Conservation (phyloP, 2,329 filamentous ascomycete genomes). For the Penicillium sp. region DNA sequence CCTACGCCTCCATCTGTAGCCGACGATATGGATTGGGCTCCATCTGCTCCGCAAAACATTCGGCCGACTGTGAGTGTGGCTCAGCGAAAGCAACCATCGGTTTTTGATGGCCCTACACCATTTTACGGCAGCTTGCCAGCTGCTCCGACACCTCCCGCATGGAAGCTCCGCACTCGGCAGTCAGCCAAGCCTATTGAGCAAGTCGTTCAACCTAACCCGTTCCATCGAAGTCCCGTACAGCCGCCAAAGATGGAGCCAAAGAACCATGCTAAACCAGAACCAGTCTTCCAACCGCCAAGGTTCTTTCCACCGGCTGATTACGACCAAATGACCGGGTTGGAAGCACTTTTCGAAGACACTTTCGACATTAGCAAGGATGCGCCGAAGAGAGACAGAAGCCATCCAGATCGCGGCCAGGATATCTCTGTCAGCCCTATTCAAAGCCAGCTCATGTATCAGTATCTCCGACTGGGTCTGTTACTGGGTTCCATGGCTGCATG, state of each 20-base stretch:
- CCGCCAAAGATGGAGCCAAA: slow-evolving; percentile 20
- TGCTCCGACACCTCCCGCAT: slow-evolving; percentile 38
- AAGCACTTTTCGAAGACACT: slow-evolving; percentile 43
- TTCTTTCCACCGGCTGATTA: slow-evolving; percentile 44
- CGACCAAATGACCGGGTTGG: slow-evolving; percentile 35
- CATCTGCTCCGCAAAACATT: slow-evolving; percentile 38
- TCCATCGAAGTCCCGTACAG: slow-evolving; percentile 30
- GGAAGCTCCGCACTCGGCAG: slow-evolving; percentile 35
- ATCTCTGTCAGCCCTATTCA: slow-evolving; percentile 10
- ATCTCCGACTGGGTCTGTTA: slow-evolving; percentile 29
- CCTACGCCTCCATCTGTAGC: slow-evolving; percentile 38
- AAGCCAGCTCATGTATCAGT: slow-evolving; percentile 23
- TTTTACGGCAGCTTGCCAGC: slow-evolving; percentile 43
- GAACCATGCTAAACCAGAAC: slow-evolving; percentile 18
- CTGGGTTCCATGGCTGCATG: slow-evolving; percentile 30
- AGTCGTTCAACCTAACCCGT: slow-evolving; percentile 35
- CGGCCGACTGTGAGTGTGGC: slow-evolving; percentile 30
- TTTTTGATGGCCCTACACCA: slow-evolving; percentile 35
- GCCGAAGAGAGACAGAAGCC: slow-evolving; percentile 19
- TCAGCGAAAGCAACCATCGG: slow-evolving; percentile 26
- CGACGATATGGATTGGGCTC: slow-evolving; percentile 50
- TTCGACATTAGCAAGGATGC: slow-evolving; percentile 38
- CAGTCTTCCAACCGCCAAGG: slow-evolving; percentile 41
- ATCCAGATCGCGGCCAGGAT: slow-evolving; percentile 7
- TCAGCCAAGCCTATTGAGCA: slow-evolving; percentile 34